These are phyloP conservation scores for Aeschynomene evenia DNA, from an alignment of 306 rosid genomes.

Conservation along the genomic window DNA sequence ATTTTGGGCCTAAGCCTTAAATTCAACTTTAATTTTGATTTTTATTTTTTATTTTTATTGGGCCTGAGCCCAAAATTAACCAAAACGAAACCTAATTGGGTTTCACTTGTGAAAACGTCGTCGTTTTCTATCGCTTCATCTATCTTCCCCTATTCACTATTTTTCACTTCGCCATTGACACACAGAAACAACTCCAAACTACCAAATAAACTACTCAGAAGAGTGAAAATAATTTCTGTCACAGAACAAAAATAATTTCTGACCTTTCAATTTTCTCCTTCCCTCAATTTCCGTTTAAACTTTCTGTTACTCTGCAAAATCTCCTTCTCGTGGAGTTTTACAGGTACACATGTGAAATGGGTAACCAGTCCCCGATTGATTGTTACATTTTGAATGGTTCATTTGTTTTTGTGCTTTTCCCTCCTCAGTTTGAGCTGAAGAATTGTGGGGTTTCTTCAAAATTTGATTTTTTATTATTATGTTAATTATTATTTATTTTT, in stretches of 20 bases:
- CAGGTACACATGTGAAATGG: constrained; percentile 23
- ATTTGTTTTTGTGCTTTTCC: neutral
- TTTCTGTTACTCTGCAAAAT: constrained; percentile 29
- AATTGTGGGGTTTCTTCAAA: constrained; percentile 23
- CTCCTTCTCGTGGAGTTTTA: constrained; percentile 4
- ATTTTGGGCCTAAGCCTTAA: too few species aligned
- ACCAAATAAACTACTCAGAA: constrained; percentile 25
- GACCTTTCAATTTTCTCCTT: constrained; percentile 25
- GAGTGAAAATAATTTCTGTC: constrained; percentile 29
- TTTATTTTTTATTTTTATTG: neutral
- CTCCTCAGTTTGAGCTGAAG: constrained; percentile 1
- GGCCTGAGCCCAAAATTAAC: neutral
- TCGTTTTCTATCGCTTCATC: neutral
- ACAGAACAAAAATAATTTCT: constrained; percentile 31
- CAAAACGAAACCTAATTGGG: constrained; percentile 28
- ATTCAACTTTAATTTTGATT: too few species aligned
- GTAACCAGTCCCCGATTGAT: constrained; percentile 11
- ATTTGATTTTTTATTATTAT: neutral
- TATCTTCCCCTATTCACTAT: constrained; percentile 14
- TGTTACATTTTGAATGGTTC: constrained; percentile 24
- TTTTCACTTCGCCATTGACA: constrained; percentile 19
- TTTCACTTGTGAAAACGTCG: neutral
- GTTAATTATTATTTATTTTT: neutral
- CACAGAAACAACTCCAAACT: constrained; percentile 31
- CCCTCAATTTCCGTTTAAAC: neutral